These are phyloP conservation scores for Tuber umbilicatum DNA, from an alignment of 495 filamentous ascomycete genomes.

Conservation along the genomic window DNA sequence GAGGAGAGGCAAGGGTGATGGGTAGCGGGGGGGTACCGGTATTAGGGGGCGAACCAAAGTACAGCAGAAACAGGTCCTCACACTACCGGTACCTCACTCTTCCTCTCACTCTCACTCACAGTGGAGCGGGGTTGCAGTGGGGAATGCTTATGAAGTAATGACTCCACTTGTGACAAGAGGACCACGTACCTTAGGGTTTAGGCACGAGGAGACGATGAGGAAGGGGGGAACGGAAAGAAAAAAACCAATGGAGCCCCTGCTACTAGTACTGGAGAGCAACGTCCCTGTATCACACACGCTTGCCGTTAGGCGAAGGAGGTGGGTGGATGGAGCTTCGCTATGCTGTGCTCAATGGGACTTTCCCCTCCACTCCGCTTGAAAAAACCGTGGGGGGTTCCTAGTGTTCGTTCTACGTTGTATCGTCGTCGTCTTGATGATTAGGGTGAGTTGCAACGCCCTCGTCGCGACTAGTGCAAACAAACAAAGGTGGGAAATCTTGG, in stretches of 20 bases:
- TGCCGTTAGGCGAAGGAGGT: neutral
- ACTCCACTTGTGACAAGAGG: neutral
- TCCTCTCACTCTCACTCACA: neutral
- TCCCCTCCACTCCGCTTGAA: neutral
- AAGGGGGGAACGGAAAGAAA: conserved; percentile 7
- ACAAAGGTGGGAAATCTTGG: neutral
- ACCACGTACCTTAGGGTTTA: neutral
- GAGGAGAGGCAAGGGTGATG: neutral
- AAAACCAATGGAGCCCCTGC: neutral
- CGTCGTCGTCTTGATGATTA: neutral
- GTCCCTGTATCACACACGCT: neutral
- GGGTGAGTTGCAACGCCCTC: neutral
- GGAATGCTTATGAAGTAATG: conserved; percentile 1
- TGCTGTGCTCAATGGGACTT: neutral
- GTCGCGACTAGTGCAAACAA: neutral
- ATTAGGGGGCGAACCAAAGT: neutral
- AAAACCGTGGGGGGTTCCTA: neutral
- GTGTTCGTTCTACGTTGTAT: neutral
- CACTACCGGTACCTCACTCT: neutral
- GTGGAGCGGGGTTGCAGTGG: neutral
- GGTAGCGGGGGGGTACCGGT: neutral
- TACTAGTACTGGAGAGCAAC: neutral
- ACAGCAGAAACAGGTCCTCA: neutral
- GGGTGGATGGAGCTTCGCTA: neutral
- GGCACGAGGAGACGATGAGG: conserved; percentile 9